phyloP scores from a whole-genome alignment of 495 filamentous ascomycete genomes.

The Achaetomiella virescens region DNA sequence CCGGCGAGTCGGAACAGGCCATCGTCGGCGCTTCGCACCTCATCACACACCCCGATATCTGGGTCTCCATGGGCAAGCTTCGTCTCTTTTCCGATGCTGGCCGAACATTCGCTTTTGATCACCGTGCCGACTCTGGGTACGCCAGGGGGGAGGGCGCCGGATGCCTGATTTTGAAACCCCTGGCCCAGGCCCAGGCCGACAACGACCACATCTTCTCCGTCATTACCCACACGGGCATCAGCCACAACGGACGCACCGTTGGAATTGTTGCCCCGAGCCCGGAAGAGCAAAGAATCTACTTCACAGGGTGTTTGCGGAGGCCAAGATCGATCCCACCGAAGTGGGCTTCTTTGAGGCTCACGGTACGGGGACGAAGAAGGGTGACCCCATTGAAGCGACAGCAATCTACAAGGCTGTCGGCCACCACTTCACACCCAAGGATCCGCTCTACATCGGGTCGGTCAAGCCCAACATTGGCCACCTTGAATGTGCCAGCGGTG shows the following conservation, averaged over 20 bases:
- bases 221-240: constrained; percentile 47
- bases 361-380: constrained; percentile 54
- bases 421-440: constrained; percentile 26
- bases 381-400: constrained; percentile 55
- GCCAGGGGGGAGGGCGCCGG: constrained; percentile 39
- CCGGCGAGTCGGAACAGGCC: constrained; percentile 41
- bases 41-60: constrained; percentile 38
- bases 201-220: constrained; percentile 52
- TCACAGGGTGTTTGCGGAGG: constrained; percentile 37
- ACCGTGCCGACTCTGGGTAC: constrained; percentile 40
- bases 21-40: constrained; percentile 44
- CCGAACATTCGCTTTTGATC: constrained; percentile 37
- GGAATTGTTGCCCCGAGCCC: constrained; percentile 50
- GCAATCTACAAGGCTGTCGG: constrained; percentile 48
- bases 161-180: constrained; percentile 47
- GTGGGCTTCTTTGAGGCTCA: constrained; percentile 47
- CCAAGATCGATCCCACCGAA: constrained; percentile 35
- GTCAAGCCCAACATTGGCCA: constrained; percentile 58
- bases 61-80: constrained; percentile 35
- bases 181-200: constrained; percentile 46
- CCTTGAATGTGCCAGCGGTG: constrained; percentile 50
- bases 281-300: constrained; percentile 46
- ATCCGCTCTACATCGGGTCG: constrained; percentile 50
- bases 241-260: constrained; percentile 50
- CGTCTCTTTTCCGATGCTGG: constrained; percentile 34